Conservation (phyloP, 75 land plant species). For the Azolla pinnata region DNA sequence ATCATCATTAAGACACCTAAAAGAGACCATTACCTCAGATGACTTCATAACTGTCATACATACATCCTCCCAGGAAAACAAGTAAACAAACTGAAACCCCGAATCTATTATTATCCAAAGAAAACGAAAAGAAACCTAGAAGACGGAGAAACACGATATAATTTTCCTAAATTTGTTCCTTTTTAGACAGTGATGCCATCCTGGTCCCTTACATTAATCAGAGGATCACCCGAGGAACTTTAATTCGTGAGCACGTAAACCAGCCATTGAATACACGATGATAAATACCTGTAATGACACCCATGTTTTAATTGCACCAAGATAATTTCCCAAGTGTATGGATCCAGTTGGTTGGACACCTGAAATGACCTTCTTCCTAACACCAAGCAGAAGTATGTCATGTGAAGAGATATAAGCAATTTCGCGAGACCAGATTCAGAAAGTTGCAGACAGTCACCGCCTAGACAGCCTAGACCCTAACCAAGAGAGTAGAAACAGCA, state of each 20-base stretch:
- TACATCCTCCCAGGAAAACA: too few relatives aligned
- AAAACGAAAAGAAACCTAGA: background rate
- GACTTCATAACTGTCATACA: too few relatives aligned
- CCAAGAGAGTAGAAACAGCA: too few relatives aligned
- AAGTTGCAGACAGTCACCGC: too few relatives aligned
- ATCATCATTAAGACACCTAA: too few relatives aligned
- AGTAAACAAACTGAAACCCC: too few relatives aligned
- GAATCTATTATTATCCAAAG: too few relatives aligned
- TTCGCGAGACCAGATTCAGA: too few relatives aligned
- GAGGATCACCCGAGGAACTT: background rate
- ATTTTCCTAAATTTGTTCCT: background rate
- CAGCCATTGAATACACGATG: background rate
- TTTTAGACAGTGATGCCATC: background rate
- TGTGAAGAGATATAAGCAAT: too few relatives aligned
- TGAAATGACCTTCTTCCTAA: slow-evolving; percentile 89
- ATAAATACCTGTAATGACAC: slow-evolving; percentile 59
- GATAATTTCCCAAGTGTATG: slow-evolving; percentile 89
- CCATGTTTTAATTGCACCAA: slow-evolving; percentile 97
- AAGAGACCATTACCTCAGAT: too few relatives aligned
- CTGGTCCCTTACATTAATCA: background rate
- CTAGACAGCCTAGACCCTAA: too few relatives aligned
- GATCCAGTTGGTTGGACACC: slow-evolving; percentile 97
- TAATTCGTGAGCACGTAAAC: background rate
- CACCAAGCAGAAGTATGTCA: too few relatives aligned
- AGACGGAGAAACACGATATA: background rate